A percentile compares a stretch with the other conserved stretches of the same genome.
Evolutionary conservation across 148 eudicot species (phyloP).

Genomic region (Oxyria digyna): DNA sequence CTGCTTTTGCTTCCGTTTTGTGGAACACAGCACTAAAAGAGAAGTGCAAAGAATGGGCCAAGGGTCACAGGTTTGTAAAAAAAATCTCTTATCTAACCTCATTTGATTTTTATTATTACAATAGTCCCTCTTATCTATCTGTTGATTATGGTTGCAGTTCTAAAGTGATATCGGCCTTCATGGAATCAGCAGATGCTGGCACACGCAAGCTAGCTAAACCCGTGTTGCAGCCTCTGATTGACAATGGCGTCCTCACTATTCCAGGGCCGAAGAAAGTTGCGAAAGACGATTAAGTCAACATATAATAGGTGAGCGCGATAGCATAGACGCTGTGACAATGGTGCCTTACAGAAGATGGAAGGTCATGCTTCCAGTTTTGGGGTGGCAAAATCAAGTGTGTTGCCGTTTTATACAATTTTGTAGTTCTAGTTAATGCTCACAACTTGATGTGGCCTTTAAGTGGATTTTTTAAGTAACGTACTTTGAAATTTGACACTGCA

Average conservation of each 20-base stretch:
- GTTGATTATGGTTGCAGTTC: conserved; percentile 26
- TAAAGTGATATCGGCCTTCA: conserved; percentile 58
- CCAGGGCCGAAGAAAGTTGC: conserved; percentile 25
- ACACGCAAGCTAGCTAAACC: conserved; percentile 39
- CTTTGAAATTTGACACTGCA: neutral
- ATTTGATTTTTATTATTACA: neutral
- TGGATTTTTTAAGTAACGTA: neutral
- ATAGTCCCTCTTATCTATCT: neutral
- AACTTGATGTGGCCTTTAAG: neutral
- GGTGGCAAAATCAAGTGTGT: neutral
- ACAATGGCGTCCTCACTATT: conserved; percentile 43
- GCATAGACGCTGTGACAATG: neutral
- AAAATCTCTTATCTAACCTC: neutral
- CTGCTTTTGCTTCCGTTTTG: conserved; percentile 56
- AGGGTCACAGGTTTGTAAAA: conserved; percentile 69
- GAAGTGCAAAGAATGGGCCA: conserved; percentile 54
- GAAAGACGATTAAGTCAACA: conserved; percentile 13
- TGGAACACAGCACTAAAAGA: conserved; percentile 74
- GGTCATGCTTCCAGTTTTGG: neutral
- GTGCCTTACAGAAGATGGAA: neutral
- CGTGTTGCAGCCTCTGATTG: conserved; percentile 65
- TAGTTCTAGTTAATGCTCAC: neutral
- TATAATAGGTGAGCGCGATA: neutral
- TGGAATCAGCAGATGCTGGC: conserved; percentile 46
- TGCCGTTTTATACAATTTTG: neutral